Percentiles rank a stretch among this genome's conserved stretches.
These are phyloP conservation scores for Ceriops zippeliana DNA, from an alignment of 345 rosid species.

Conservation along the genomic window DNA sequence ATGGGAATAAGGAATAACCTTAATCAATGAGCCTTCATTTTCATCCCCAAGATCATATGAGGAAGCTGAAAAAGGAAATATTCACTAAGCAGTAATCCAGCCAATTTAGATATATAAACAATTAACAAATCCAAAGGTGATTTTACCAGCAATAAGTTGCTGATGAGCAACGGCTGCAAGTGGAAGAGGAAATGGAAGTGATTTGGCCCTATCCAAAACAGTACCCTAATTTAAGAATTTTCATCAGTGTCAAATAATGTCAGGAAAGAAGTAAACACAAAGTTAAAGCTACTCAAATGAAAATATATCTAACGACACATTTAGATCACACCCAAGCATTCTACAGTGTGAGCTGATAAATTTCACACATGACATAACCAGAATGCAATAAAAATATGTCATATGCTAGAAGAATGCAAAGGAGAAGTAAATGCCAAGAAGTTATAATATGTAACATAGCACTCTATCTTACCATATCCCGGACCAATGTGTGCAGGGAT, in stretches of 20 bases:
- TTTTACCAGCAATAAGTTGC: constrained; percentile 72
- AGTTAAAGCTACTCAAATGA: neutral
- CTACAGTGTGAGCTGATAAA: no score
- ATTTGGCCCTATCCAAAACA: constrained; percentile 67
- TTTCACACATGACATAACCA: no score
- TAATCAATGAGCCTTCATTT: constrained; percentile 43
- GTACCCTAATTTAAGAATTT: constrained; percentile 46
- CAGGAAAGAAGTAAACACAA: constrained; percentile 2
- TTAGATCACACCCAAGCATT: neutral
- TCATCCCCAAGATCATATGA: constrained; percentile 43
- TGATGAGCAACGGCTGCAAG: constrained; percentile 76
- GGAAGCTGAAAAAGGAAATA: constrained; percentile 44
- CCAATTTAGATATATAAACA: constrained; percentile 6
- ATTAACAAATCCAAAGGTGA: constrained; percentile 1
- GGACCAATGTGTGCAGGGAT: constrained; percentile 50
- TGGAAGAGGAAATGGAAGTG: constrained; percentile 71
- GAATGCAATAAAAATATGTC: no score
- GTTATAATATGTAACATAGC: constrained; percentile 1
- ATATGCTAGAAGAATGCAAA: neutral
- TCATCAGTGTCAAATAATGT: constrained; percentile 16
- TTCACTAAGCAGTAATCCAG: constrained; percentile 10
- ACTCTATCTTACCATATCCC: constrained; percentile 51
- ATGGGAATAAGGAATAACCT: constrained; percentile 43
- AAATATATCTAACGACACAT: neutral
- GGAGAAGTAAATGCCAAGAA: neutral